Conservation (phyloP, 257 asterid species). For the Eucommia ulmoides region DNA sequence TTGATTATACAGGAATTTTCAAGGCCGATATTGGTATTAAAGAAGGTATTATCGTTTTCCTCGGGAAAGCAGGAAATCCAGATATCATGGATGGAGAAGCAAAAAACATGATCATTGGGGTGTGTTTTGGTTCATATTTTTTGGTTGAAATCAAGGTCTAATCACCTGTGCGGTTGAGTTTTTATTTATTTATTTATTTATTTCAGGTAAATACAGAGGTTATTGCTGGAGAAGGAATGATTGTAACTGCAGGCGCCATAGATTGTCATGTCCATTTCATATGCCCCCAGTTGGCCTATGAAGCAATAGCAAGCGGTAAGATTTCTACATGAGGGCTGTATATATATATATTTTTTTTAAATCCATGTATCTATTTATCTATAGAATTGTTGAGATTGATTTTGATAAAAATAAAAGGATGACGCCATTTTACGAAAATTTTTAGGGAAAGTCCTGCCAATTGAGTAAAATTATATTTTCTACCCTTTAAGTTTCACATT, state of each 20-base stretch:
- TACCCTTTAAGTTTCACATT: no score
- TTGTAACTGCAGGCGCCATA: conserved; percentile 90
- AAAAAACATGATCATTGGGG: conserved; percentile 54
- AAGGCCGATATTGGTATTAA: conserved; percentile 93
- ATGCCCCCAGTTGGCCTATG: conserved; percentile 89
- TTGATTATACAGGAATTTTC: conserved; percentile 81
- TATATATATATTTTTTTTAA: no score
- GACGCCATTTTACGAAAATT: no score
- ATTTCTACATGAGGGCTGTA: conserved; percentile 6
- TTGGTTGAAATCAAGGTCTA: no score
- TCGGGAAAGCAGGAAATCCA: conserved; percentile 93
- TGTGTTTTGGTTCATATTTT: conserved; percentile 29
- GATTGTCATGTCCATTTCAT: conserved; percentile 97
- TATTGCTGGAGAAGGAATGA: conserved; percentile 93
- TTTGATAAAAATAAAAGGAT: no score
- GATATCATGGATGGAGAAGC: conserved; percentile 58
- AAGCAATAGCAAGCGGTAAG: conserved; percentile 94
- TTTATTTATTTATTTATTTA: no score
- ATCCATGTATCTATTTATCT: no score
- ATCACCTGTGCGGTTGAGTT: no score
- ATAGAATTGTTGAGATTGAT: no score
- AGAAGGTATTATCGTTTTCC: conserved; percentile 48
- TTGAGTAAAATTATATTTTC: no score
- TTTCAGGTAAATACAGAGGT: conserved; percentile 81
- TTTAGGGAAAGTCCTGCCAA: no score